Evolutionary conservation across 331 rosid genomes (phyloP), one percentile per base, ranked within the genome.

Genomic region (Quercus phellos): DNA sequence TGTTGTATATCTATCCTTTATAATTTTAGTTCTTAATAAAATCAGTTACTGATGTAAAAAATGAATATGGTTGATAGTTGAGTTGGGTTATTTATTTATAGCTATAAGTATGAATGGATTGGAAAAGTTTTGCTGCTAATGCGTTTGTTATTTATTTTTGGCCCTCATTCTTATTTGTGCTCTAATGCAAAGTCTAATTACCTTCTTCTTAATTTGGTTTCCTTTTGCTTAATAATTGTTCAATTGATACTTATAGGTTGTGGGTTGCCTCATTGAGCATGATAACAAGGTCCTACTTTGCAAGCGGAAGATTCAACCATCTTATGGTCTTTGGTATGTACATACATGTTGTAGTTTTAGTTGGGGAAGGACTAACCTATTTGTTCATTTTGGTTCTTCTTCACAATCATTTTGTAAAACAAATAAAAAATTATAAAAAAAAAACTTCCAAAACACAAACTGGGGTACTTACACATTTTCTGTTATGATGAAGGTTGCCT

Each of bases 271-370:
- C 74, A 73, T 94, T 69, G 94, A 86, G 83, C 90, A 92, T 22
- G 98, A 94, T 30, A 81, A 87, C 82, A 87, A 86, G 87, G 88
- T 92, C 79, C 89, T 94, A 74, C 99, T 94, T 87, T 94, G 99
- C 94, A 94, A 93, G 94, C 84, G 99, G 88, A 94, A 84, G 74
- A 92, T 94, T 75, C 91, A 94, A 79, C 99, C 99, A 50, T 94
- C 99, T 68, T 88, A 84, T 21, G 99, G 98, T 74, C 97, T 92
- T 66, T 94, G 99, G 99, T 94, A 91, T 55, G 96, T 79, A 60
- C 74, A 70, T 19, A 50, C 9, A 38, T 21, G 22, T 64, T 66
- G 46, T 30, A 50, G 19, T 26, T 77, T 74, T 27, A 34, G 17
- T 55, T 77, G 21, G 38, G 35, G 72, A 71, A 26, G 68, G 68